phyloP scores from a whole-genome alignment of 306 rosid species.

The Malus sieversii region DNA sequence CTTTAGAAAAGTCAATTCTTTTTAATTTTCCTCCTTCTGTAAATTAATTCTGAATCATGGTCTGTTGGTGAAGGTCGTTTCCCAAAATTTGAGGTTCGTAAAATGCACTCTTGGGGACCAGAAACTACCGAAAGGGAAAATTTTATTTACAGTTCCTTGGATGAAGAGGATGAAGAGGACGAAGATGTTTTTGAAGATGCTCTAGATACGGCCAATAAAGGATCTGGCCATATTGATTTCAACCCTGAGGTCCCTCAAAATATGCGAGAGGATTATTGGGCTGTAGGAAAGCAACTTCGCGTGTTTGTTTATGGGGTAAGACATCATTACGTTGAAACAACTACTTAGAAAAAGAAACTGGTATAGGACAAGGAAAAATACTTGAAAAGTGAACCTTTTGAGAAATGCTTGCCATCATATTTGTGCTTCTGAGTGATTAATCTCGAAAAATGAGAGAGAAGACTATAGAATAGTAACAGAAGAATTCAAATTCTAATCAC shows the following conservation, averaged over 20 bases:
- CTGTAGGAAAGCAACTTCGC: conserved; percentile 35
- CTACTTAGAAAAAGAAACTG: not conserved
- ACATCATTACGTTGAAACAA: not conserved
- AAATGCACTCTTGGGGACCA: conserved; percentile 43
- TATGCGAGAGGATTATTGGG: conserved; percentile 36
- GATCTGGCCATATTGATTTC: conserved; percentile 27
- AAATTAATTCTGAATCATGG: not conserved
- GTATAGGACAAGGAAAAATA: not conserved
- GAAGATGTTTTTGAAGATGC: conserved; percentile 35
- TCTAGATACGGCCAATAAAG: conserved; percentile 25
- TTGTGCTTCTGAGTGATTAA: not conserved
- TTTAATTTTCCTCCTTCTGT: not conserved
- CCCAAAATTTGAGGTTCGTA: conserved; percentile 79
- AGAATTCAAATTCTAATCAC: not conserved
- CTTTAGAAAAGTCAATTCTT: not conserved
- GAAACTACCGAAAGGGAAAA: conserved; percentile 30
- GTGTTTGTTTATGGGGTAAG: conserved; percentile 93
- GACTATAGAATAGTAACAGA: not conserved
- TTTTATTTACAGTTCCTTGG: conserved; percentile 25
- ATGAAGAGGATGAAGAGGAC: conserved; percentile 26
- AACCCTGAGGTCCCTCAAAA: conserved; percentile 34
- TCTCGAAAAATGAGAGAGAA: not conserved
- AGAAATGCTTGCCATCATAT: not conserved
- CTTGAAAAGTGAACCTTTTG: not conserved
- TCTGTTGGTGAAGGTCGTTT: conserved; percentile 50